These are phyloP conservation scores for Lecanoromycetidae sp. DNA, from an alignment of 2,329 filamentous ascomycete genomes.

Conservation along the genomic window DNA sequence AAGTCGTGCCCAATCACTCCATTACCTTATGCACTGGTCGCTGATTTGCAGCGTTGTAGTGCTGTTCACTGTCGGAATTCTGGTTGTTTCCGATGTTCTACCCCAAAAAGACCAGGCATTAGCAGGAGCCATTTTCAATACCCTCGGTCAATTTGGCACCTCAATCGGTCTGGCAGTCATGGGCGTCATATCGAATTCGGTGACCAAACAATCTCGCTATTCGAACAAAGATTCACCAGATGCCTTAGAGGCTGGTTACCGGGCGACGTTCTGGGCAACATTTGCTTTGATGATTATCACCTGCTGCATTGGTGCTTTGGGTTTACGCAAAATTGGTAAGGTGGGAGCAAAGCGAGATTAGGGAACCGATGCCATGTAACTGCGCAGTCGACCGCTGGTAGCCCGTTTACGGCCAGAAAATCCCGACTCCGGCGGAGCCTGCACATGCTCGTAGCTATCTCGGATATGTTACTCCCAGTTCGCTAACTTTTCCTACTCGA, in stretches of 20 bases:
- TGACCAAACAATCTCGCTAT: constrained; percentile 31
- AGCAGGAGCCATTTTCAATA: constrained; percentile 51
- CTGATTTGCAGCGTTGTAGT: constrained; percentile 23
- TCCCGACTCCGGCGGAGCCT: too few species aligned
- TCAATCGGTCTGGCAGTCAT: constrained; percentile 41
- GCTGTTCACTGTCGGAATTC: constrained; percentile 44
- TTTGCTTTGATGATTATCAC: constrained; percentile 36
- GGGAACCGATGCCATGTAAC: too few species aligned
- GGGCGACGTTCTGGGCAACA: constrained; percentile 42
- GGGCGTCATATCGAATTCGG: constrained; percentile 36
- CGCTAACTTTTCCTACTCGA: too few species aligned
- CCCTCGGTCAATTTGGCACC: constrained; percentile 44
- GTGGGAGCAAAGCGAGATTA: constrained; percentile 40
- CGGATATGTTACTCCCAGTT: too few species aligned
- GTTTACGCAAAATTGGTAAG: constrained; percentile 36
- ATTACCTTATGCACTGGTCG: too few species aligned
- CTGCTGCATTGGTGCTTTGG: constrained; percentile 30
- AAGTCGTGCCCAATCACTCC: too few species aligned
- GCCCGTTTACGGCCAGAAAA: too few species aligned
- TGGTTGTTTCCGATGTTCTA: constrained; percentile 45
- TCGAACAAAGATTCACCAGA: constrained; percentile 19
- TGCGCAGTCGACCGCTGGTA: too few species aligned
- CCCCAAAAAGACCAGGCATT: constrained; percentile 46
- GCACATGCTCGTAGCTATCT: too few species aligned
- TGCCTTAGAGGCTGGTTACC: constrained; percentile 40